Percentiles rank a stretch among this genome's conserved stretches.
These are phyloP conservation scores for Mollisiaceae sp. DNA, from an alignment of 2,329 filamentous ascomycete species.

Conservation along the genomic window DNA sequence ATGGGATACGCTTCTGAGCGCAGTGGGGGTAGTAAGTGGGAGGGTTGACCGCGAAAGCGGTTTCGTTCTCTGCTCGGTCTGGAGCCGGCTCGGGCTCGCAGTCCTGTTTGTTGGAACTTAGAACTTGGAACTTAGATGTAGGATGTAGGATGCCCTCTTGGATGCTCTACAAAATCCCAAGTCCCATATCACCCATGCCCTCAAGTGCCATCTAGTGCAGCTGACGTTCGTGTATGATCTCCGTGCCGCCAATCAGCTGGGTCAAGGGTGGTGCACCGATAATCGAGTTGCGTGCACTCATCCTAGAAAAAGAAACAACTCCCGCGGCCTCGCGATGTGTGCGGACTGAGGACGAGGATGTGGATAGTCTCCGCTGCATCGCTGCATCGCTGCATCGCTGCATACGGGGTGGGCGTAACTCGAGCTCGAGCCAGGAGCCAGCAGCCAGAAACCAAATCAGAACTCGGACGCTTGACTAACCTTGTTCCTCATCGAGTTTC, in stretches of 20 bases:
- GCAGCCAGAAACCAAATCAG: background rate
- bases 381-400: too few species aligned
- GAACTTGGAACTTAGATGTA: too few species aligned
- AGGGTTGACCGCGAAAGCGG: background rate
- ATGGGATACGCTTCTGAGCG: background rate
- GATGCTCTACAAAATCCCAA: background rate
- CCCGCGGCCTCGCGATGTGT: constrained; percentile 12
- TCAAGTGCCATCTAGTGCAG: background rate
- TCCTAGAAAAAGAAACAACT: constrained; percentile 16
- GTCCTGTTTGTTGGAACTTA: background rate
- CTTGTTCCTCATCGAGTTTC: background rate
- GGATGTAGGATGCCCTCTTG: background rate
- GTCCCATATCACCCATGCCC: background rate
- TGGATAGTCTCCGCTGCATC: background rate
- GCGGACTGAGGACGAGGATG: background rate
- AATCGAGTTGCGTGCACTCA: background rate
- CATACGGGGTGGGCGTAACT: background rate
- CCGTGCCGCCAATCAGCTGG: constrained; percentile 12
- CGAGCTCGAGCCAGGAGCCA: background rate
- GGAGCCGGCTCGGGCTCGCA: background rate
- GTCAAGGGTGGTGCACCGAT: background rate
- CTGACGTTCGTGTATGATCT: constrained; percentile 7
- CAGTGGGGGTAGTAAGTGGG: background rate
- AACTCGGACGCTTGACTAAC: background rate
- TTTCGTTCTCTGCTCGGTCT: too few species aligned